phyloP scores from a whole-genome alignment of 768 basidiomycete genomes.

The Leccinum sublutescens region DNA sequence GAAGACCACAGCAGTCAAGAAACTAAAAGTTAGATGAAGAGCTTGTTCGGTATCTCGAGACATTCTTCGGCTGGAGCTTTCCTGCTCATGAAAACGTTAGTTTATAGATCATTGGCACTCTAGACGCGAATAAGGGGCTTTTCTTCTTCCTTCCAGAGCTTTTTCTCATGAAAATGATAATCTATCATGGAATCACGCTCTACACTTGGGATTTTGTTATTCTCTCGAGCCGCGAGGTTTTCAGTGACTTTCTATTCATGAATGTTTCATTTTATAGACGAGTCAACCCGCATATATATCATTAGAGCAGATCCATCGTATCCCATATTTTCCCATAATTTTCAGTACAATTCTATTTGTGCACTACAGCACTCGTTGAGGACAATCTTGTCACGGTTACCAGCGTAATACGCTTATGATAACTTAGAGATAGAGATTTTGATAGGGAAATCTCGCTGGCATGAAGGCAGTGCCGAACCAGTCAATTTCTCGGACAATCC shows the following conservation, averaged over 20 bases:
- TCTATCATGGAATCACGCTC: not conserved
- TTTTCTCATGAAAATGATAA: not conserved
- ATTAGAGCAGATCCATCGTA: not conserved
- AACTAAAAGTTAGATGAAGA: not conserved
- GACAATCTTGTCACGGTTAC: no score
- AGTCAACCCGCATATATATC: not conserved
- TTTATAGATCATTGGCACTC: not conserved
- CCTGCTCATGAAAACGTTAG: constrained; percentile 1
- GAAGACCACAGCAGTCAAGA: not conserved
- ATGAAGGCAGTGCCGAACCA: no score
- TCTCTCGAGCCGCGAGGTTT: not conserved
- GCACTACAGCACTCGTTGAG: no score
- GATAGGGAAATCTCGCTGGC: no score
- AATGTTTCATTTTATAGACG: not conserved
- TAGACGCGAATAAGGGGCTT: not conserved
- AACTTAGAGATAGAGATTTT: no score
- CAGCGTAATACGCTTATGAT: no score
- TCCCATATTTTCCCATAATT: no score
- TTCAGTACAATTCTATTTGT: no score
- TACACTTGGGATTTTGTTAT: constrained; percentile 3
- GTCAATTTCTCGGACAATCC: no score
- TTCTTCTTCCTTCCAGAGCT: not conserved
- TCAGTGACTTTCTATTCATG: not conserved
- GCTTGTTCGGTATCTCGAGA: constrained; percentile 7
- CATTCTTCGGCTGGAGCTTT: not conserved